A percentile compares a stretch with the other conserved stretches of the same genome.
These are phyloP conservation scores for Ogataea paraovalis DNA, from an alignment of 805 yeast species.

Conservation along the genomic window DNA sequence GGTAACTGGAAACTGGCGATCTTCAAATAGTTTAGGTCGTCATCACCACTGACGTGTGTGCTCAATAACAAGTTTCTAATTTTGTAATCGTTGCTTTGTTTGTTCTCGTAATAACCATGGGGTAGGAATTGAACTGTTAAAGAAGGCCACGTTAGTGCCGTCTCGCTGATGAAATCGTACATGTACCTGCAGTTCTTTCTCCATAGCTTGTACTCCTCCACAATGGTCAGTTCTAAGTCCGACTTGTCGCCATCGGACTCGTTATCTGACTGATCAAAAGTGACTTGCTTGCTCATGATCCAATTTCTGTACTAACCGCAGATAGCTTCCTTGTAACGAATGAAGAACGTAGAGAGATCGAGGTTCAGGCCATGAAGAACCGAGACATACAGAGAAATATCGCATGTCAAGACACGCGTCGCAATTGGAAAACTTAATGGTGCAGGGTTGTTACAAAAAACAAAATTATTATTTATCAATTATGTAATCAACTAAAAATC, in stretches of 20 bases:
- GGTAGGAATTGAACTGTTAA: conserved; percentile 78
- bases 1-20: conserved; percentile 62
- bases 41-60: conserved; percentile 65
- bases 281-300: conserved; percentile 18
- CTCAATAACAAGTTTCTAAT: conserved; percentile 56
- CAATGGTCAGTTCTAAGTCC: conserved; percentile 41
- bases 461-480: too few species aligned
- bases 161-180: conserved; percentile 81
- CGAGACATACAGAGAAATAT: too few species aligned
- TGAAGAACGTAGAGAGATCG: too few species aligned
- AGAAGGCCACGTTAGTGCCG: conserved; percentile 80
- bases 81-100: conserved; percentile 23
- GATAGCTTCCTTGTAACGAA: too few species aligned
- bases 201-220: conserved; percentile 76
- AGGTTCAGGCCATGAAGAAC: too few species aligned
- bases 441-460: too few species aligned
- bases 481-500: too few species aligned
- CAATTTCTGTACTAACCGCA: too few species aligned
- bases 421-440: too few species aligned
- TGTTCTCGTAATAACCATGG: conserved; percentile 25
- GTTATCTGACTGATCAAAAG: conserved; percentile 21
- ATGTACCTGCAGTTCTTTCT: conserved; percentile 73
- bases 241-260: conserved; percentile 17
- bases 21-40: conserved; percentile 62
- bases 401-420: too few species aligned